phyloP scores from a whole-genome alignment of 371 early-diverging fungal genomes.

The Nematocida sp. region DNA sequence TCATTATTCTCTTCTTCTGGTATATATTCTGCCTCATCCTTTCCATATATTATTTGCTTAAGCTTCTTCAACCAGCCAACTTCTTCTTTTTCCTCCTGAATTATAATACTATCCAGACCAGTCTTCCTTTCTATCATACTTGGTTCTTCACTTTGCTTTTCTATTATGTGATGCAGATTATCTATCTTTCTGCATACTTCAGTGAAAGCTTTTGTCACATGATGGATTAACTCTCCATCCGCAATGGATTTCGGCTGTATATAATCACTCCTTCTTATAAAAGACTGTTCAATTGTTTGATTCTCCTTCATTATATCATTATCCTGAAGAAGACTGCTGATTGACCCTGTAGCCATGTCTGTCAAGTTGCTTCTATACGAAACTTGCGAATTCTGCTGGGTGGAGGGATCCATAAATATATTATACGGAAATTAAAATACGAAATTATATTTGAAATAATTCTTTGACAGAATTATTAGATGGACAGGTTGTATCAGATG shows the following conservation, averaged over 20 bases:
- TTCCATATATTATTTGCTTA: constrained; percentile 35
- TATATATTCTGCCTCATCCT: not conserved
- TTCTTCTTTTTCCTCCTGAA: constrained; percentile 20
- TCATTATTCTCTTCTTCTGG: not conserved
- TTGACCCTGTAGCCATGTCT: constrained; percentile 18
- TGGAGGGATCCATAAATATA: constrained; percentile 4
- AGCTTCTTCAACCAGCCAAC: constrained; percentile 45
- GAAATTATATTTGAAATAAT: constrained; percentile 27
- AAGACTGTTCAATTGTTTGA: not conserved
- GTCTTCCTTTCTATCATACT: not conserved
- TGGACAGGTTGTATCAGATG: no score
- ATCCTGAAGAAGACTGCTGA: constrained; percentile 1
- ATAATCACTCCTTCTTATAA: not conserved
- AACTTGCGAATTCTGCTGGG: constrained; percentile 12
- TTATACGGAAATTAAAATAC: constrained; percentile 20
- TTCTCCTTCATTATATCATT: constrained; percentile 5
- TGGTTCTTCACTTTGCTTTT: not conserved
- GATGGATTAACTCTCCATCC: constrained; percentile 12
- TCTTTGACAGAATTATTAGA: not conserved
- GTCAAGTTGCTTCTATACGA: constrained; percentile 13
- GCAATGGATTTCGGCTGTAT: not conserved
- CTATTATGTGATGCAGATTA: constrained; percentile 7
- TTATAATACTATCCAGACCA: constrained; percentile 43
- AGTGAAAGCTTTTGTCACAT: constrained; percentile 18
- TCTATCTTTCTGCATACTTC: constrained; percentile 53